Percentiles rank a stretch among this genome's conserved stretches.
These are phyloP conservation scores for Adenanthera pavonina DNA, from an alignment of 306 rosid species.

Conservation along the genomic window DNA sequence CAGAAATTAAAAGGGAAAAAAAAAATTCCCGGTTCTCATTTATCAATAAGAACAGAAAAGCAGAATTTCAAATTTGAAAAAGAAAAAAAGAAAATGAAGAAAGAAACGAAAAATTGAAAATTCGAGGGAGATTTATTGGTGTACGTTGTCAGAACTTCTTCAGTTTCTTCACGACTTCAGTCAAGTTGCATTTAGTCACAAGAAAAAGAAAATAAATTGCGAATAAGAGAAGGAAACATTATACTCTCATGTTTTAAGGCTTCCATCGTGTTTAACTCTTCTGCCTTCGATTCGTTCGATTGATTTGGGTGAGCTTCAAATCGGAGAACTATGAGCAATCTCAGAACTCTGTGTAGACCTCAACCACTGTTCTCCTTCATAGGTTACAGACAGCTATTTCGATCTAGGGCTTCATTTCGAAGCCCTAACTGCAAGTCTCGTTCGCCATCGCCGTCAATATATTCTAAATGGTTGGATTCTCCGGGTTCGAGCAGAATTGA, in stretches of 20 bases:
- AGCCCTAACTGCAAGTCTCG: conserved; percentile 57
- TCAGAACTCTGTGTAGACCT: conserved; percentile 65
- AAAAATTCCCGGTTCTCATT: conserved; percentile 10
- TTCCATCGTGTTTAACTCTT: not conserved
- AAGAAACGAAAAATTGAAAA: not conserved
- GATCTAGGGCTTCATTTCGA: conserved; percentile 57
- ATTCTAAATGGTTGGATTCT: conserved; percentile 52
- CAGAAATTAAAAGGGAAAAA: not conserved
- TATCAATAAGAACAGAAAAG: not conserved
- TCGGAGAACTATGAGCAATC: conserved; percentile 60
- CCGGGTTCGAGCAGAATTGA: conserved; percentile 42
- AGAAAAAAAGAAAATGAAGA: not conserved
- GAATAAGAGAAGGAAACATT: not conserved
- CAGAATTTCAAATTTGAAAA: not conserved
- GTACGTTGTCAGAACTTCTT: conserved; percentile 24
- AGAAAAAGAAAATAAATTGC: not conserved
- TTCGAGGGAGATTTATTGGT: conserved; percentile 37
- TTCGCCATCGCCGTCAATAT: conserved; percentile 39
- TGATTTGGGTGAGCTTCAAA: conserved; percentile 23
- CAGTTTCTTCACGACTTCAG: conserved; percentile 46
- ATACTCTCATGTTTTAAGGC: not conserved
- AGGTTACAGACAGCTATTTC: conserved; percentile 64
- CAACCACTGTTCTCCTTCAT: conserved; percentile 67
- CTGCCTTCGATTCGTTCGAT: conserved; percentile 2
- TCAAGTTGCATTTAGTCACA: not conserved